Base-by-base conservation (phyloP, 2,329 filamentous ascomycete species). In the Aspergillus jensenii region DNA sequence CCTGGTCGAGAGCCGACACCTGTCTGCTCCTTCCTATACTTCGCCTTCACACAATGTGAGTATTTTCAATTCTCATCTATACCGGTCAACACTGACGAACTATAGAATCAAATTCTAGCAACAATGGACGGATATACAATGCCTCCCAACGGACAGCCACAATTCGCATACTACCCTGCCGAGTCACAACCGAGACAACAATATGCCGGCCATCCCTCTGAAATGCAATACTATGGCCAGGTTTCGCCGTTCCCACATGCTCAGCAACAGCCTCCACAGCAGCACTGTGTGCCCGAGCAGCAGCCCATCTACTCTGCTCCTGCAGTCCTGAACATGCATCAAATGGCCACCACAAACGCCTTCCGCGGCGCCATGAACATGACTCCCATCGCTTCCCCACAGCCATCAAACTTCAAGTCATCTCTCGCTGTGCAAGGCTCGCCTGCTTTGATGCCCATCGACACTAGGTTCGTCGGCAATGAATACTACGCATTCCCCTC, bases 141-240 rank as follows among this genome's bases (percentile, higher is more conserved):
- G 69, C 77, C 78, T 71, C 72, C 76, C 58, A 63, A 78, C 66
- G 86, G 83, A 61, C 88, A 90, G 78, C 85, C 87, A 65, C 81
- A 90, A 59, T 96, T 92, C 82, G 93, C 90, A 84, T 95, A 93
- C 82, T 96, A 93, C 81, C 88, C 86, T 65, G 90, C 95, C 67
- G 83, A 88, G 74, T 81, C 86, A 62, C 89, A 92, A 73, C 83
- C 84, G 69, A 84, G 87, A 70, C 89, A 90, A 71, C 88, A 93
- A 77, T 93, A 91, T 80, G 84, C 87, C 63, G 84, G 86, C 61
- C 84, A 86, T 72, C 85, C 84, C 60, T 77, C 79, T 44, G 82
- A 83, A 58, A 65, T 76, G 63, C 71, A 76, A 79, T 73, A 78
- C 69, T 75, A 76, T 72, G 66, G 67, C 39, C 71, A 72, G 54